Evolutionary conservation across 306 rosid species (phyloP).

Genomic region (Cucurbita ficifolia): DNA sequence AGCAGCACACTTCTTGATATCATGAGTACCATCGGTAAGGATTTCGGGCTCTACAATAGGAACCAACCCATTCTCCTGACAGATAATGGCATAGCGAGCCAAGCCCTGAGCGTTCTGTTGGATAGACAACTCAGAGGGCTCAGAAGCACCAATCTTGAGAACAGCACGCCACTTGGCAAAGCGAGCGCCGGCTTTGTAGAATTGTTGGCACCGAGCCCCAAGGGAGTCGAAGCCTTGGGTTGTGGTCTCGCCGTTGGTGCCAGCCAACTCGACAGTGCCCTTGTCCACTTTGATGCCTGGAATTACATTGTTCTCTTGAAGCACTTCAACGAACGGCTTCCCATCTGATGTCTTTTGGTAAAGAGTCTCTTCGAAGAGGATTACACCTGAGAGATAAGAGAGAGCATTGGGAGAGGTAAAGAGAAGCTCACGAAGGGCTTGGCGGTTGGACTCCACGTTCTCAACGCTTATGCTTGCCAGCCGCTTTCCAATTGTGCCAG

Average conservation of each 20-base stretch:
- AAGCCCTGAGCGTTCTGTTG: slow-evolving; percentile 84
- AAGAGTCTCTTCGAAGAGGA: slow-evolving; percentile 82
- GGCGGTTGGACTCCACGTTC: slow-evolving; percentile 74
- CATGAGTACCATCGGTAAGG: slow-evolving; percentile 68
- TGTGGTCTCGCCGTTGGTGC: slow-evolving; percentile 76
- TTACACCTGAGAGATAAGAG: slow-evolving; percentile 66
- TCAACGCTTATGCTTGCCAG: slow-evolving; percentile 71
- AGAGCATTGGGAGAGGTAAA: slow-evolving; percentile 74
- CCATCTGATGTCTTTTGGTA: slow-evolving; percentile 61
- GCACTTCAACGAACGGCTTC: slow-evolving; percentile 67
- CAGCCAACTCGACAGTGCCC: slow-evolving; percentile 80
- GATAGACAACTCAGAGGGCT: slow-evolving; percentile 68
- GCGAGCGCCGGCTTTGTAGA: slow-evolving; percentile 81
- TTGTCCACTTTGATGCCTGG: slow-evolving; percentile 98
- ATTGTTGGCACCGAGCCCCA: slow-evolving; percentile 61
- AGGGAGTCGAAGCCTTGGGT: slow-evolving; percentile 82
- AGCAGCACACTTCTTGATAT: slow-evolving; percentile 62
- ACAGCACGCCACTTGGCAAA: slow-evolving; percentile 90
- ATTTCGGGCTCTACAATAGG: slow-evolving; percentile 95
- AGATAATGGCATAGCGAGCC: slow-evolving; percentile 86
- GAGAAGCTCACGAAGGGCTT: slow-evolving; percentile 80
- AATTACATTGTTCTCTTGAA: slow-evolving; percentile 53
- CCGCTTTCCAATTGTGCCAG: slow-evolving; percentile 86
- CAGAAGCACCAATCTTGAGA: slow-evolving; percentile 58
- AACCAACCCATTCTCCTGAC: slow-evolving; percentile 87